These are phyloP conservation scores for Fusarium neocosmosporiellum DNA, from an alignment of 2,329 filamentous ascomycete species.

Conservation along the genomic window DNA sequence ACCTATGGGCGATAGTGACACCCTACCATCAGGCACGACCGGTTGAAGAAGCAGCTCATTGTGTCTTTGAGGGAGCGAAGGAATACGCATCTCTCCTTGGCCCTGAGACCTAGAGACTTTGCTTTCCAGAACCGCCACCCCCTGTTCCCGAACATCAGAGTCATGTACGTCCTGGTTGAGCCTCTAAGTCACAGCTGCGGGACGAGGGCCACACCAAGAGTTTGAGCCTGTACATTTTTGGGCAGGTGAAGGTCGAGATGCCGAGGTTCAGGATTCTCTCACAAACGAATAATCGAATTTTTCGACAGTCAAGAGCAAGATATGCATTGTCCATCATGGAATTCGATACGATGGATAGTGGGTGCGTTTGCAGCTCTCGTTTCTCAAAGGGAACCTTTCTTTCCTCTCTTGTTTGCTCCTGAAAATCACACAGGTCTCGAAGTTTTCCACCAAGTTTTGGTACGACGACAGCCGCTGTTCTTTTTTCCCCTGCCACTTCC, in stretches of 20 bases:
- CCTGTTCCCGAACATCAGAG: neutral
- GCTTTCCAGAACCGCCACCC: too few species aligned
- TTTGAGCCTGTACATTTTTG: neutral
- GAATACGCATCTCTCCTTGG: neutral
- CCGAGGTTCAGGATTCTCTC: neutral
- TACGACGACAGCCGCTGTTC: neutral
- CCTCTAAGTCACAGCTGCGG: neutral
- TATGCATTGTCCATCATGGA: neutral
- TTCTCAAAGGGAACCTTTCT: neutral
- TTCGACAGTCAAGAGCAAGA: neutral
- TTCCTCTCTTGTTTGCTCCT: neutral
- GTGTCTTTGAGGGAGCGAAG: neutral
- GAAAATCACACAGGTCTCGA: neutral
- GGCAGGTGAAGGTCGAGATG: neutral
- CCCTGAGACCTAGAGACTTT: neutral
- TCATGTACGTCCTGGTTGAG: neutral
- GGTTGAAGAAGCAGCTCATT: neutral
- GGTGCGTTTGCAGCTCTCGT: neutral
- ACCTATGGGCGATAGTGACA: neutral
- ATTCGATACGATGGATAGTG: neutral
- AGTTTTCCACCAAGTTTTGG: neutral
- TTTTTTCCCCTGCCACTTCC: neutral
- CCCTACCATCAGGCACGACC: too few species aligned
- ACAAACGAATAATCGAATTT: neutral
- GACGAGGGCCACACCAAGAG: rapidly evolving